Conservation (phyloP, 768 basidiomycete species). For the Mycena haematopus region DNA sequence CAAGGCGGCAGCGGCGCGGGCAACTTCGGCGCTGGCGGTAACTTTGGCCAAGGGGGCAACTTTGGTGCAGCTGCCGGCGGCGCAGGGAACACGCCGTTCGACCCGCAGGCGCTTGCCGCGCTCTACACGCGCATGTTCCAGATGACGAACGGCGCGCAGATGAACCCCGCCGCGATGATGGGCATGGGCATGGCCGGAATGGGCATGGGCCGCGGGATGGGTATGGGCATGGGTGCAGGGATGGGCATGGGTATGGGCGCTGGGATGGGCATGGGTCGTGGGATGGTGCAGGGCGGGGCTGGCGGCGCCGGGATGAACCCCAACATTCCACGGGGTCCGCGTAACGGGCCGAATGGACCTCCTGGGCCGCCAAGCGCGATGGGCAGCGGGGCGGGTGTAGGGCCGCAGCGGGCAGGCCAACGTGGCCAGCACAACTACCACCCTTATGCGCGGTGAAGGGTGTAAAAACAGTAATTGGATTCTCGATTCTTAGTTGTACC, state of each 20-base stretch:
- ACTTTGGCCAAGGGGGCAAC: conserved; percentile 38
- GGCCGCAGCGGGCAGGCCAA: conserved; percentile 75
- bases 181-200: conserved; percentile 44
- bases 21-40: conserved; percentile 49
- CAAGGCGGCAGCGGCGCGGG: conserved; percentile 42
- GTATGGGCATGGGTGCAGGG: conserved; percentile 50
- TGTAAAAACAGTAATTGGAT: conserved; percentile 14
- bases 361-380: conserved; percentile 58
- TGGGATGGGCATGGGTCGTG: conserved; percentile 26
- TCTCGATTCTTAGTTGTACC: conserved; percentile 19
- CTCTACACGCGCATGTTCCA: conserved; percentile 97
- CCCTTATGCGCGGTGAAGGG: conserved; percentile 72
- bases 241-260: conserved; percentile 40
- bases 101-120: conserved; percentile 90
- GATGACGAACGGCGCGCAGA: conserved; percentile 66
- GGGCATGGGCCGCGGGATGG: conserved; percentile 40
- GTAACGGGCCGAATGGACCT: conserved; percentile 50
- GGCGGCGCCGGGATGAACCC: conserved; percentile 51
- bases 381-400: conserved; percentile 59
- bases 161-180: conserved; percentile 63
- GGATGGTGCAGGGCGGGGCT: conserved; percentile 45
- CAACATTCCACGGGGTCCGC: conserved; percentile 70
- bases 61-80: conserved; percentile 37
- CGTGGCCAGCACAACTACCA: conserved; percentile 85
- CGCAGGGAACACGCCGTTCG: conserved; percentile 71